A percentile compares a stretch with the other conserved stretches of the same genome.
Conservation (phyloP, 1,284 basidiomycete genomes). For the Boletus sp. region DNA sequence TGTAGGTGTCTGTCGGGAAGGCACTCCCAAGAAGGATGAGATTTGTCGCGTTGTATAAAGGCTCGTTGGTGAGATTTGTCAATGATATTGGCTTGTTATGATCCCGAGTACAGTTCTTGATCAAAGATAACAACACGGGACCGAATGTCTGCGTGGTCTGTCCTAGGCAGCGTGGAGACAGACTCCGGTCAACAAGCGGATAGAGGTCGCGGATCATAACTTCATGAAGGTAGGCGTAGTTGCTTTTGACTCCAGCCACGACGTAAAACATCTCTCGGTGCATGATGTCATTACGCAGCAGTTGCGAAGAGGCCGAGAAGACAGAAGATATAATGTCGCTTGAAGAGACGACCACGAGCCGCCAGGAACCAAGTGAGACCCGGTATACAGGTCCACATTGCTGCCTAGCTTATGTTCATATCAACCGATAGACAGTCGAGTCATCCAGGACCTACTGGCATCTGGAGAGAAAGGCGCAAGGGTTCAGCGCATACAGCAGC, state of each 20-base stretch:
- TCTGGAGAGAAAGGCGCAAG: conserved; percentile 16
- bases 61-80: conserved; percentile 12
- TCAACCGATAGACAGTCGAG: background rate
- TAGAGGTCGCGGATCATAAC: conserved; percentile 20
- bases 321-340: conserved; percentile 13
- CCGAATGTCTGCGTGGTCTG: conserved; percentile 15
- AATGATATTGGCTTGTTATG: conserved; percentile 11
- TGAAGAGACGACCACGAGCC: conserved; percentile 17
- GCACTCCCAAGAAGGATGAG: conserved; percentile 16
- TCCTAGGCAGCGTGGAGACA: conserved; percentile 19
- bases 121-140: conserved; percentile 8
- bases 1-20: conserved; percentile 20
- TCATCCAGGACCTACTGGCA: conserved; percentile 21
- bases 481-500: conserved; percentile 18
- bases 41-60: conserved; percentile 22
- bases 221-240: conserved; percentile 10
- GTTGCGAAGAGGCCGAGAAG: conserved; percentile 4
- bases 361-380: conserved; percentile 19
- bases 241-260: conserved; percentile 15
- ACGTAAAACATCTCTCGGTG: conserved; percentile 17
- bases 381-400: conserved; percentile 16
- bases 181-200: conserved; percentile 20
- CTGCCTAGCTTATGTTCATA: conserved; percentile 7
- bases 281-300: conserved; percentile 14
- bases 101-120: conserved; percentile 5